Conservation (phyloP, 345 rosid genomes). For the Pseudoturritis turrita region DNA sequence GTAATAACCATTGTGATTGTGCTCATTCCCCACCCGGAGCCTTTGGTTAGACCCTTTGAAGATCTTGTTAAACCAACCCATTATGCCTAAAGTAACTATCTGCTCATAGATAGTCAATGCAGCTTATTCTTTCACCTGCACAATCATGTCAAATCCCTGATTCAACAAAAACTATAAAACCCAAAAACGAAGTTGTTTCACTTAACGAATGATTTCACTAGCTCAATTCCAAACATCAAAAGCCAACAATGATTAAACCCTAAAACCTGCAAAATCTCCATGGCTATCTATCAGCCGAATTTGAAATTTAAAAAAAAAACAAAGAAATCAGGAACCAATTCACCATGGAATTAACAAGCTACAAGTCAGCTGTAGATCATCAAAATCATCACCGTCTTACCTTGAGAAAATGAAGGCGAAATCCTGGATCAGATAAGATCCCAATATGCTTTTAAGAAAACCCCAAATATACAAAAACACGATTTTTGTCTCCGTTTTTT, state of each 20-base stretch:
- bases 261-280: not conserved
- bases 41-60: constrained; percentile 75
- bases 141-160: constrained; percentile 3
- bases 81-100: constrained; percentile 37
- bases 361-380: not conserved
- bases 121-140: constrained; percentile 35
- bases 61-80: constrained; percentile 88
- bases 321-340: not conserved
- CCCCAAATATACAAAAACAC: constrained; percentile 10
- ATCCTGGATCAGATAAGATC: constrained; percentile 59
- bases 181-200: not conserved
- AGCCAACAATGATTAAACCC: constrained; percentile 5
- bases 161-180: not conserved
- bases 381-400: constrained; percentile 36
- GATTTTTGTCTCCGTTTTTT: constrained; percentile 7
- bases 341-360: not conserved
- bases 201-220: too few relatives aligned
- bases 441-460: constrained; percentile 34
- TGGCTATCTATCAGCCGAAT: not conserved
- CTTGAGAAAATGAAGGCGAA: constrained; percentile 32
- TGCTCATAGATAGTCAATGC: constrained; percentile 43
- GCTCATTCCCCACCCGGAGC: constrained; percentile 43
- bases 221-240: not conserved
- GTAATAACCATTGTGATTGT: constrained; percentile 41
- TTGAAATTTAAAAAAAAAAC: not conserved